Conservation (phyloP, 2,329 filamentous ascomycete genomes). For the Biscogniauxia marginata region DNA sequence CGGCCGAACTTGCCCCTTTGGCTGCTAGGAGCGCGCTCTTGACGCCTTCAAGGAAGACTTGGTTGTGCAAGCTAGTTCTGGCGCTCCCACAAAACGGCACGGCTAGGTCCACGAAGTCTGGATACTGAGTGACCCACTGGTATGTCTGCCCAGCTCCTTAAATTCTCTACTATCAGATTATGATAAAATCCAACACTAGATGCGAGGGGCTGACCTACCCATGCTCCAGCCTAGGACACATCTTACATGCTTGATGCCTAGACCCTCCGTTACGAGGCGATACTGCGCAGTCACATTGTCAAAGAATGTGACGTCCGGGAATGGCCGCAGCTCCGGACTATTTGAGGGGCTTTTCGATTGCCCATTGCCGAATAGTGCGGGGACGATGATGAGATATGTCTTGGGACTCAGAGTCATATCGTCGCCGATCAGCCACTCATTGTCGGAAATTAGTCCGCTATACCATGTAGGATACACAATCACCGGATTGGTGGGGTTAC, state of each 20-base stretch:
- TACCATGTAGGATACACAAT: slow-evolving; percentile 81
- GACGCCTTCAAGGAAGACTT: slow-evolving; percentile 65
- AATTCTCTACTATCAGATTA: not conserved
- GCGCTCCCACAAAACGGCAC: slow-evolving; percentile 67
- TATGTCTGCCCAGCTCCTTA: slow-evolving; percentile 62
- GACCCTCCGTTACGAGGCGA: slow-evolving; percentile 60
- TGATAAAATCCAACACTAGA: too few relatives aligned
- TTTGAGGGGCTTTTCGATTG: slow-evolving; percentile 69
- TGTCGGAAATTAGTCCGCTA: slow-evolving; percentile 60
- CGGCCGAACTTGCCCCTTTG: slow-evolving; percentile 52
- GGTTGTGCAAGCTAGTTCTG: slow-evolving; percentile 64
- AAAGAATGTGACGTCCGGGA: slow-evolving; percentile 62
- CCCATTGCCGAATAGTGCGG: slow-evolving; percentile 67
- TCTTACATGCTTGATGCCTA: slow-evolving; percentile 58
- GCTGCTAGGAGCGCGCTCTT: slow-evolving; percentile 53
- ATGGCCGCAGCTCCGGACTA: slow-evolving; percentile 50
- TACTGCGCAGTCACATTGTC: slow-evolving; percentile 70
- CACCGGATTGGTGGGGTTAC: slow-evolving; percentile 58
- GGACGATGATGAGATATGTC: slow-evolving; percentile 60
- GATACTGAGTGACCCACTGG: slow-evolving; percentile 63
- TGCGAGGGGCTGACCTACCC: slow-evolving; percentile 30
- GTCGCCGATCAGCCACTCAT: slow-evolving; percentile 70
- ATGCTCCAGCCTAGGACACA: slow-evolving; percentile 70
- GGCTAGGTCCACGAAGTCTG: slow-evolving; percentile 63
- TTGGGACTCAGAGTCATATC: slow-evolving; percentile 62